Base-by-base conservation (phyloP, 2,329 filamentous ascomycete species). In the Colletotrichum sp. region DNA sequence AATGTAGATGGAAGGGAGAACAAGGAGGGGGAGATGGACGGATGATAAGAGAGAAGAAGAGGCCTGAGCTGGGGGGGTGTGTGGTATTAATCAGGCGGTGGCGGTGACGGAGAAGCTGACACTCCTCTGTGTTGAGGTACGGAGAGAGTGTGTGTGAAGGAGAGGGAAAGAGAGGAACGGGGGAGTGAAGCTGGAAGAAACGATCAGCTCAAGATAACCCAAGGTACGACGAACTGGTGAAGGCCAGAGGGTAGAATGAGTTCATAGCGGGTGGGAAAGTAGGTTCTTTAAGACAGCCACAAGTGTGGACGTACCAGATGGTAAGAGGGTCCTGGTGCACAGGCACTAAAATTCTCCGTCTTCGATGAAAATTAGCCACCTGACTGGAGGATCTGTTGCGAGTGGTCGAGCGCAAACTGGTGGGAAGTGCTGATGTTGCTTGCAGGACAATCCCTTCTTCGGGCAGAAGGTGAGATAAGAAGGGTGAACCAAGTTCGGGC, bases 401-500 rank as follows among this genome's bases (percentile, higher is more conserved):
- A 77, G 75, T 75, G 78, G 77, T 71, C 78, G 78, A 79, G 77
- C 77, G 79, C 77, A 75, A 73, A 77, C 73, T 78, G 78, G 78
- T 79, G 77, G 73, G 78, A 79, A 78, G 79, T 76, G 55, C 71
- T 76, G 73, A 71, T 71, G 66, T 75, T 77, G 75, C 62, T 75
- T 77, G 79, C 77, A 74, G 78, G 78, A 78, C 77, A 72, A 78
- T 73, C 77, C 75, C 69, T 79, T 79, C 75, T 79, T 77, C 77
- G 78, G 75, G 75, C 76, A 71, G 77, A 69, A 24, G 77, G 69
- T 72, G 76, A 80, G 75, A 77, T 78, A 77, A 79, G 76, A 76
- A 78, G 77, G 78, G 77, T 68, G 75, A 78, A 77, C 77, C 79
- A 80, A 81, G 79, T 77, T 78, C 78, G 80, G 77, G 76, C 77